Percentiles rank a stretch among this genome's conserved stretches.
phyloP scores from a whole-genome alignment of 2,329 filamentous ascomycete genomes.

The Fusarium scirpi region DNA sequence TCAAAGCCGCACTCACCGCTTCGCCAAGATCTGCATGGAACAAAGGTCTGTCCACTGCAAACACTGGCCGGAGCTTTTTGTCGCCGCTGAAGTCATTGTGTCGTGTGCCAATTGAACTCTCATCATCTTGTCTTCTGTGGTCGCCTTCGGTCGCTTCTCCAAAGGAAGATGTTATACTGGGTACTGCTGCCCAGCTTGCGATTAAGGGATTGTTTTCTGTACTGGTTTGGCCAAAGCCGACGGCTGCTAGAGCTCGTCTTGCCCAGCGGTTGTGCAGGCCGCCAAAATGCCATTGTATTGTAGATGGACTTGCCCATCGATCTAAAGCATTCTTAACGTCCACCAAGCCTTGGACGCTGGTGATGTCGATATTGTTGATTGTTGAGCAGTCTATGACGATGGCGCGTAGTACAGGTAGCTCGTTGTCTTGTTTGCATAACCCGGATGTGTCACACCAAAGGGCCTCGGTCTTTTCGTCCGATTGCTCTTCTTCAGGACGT shows the following conservation, averaged over 20 bases:
- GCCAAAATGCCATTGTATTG: conserved; percentile 67
- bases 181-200: conserved; percentile 51
- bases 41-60: conserved; percentile 59
- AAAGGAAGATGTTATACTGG: conserved; percentile 47
- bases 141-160: background rate
- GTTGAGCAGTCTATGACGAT: conserved; percentile 69
- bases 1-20: conserved; percentile 54
- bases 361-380: conserved; percentile 69
- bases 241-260: conserved; percentile 65
- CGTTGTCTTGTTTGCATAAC: conserved; percentile 8
- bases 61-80: conserved; percentile 45
- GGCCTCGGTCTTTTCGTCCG: conserved; percentile 56
- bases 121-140: background rate
- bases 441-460: conserved; percentile 65
- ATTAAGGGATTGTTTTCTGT: conserved; percentile 46
- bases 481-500: conserved; percentile 54
- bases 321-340: conserved; percentile 67
- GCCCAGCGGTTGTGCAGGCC: conserved; percentile 68
- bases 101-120: conserved; percentile 1
- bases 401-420: conserved; percentile 62
- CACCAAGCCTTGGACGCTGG: conserved; percentile 67
- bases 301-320: conserved; percentile 61
- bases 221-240: conserved; percentile 65
- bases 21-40: conserved; percentile 61
- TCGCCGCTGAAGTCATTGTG: conserved; percentile 7